Conservation (phyloP, 1,284 basidiomycete genomes). For the Cutaneotrichosporon cavernicola region DNA sequence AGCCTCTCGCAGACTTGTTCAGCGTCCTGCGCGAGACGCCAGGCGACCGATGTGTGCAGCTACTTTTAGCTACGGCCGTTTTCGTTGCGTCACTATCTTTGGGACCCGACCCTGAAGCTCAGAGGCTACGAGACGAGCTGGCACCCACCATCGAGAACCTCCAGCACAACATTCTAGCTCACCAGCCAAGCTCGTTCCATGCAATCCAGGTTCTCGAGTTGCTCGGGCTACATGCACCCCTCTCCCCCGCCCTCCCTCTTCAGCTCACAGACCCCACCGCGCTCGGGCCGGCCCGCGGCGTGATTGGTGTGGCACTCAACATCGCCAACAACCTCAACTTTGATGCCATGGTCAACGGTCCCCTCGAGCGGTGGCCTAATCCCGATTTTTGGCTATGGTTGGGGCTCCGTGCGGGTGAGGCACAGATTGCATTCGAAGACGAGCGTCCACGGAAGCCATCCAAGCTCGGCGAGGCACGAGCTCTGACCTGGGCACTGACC, state of each 20-base stretch:
- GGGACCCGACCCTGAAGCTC: slow-evolving; percentile 24
- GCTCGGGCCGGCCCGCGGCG: slow-evolving; percentile 38
- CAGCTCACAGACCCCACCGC: slow-evolving; percentile 33
- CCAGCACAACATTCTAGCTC: slow-evolving; percentile 34
- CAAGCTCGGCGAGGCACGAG: slow-evolving; percentile 27
- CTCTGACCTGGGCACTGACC: slow-evolving; percentile 4
- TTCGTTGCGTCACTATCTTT: slow-evolving; percentile 39
- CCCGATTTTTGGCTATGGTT: slow-evolving; percentile 42
- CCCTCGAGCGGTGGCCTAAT: slow-evolving; percentile 24
- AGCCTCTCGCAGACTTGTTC: slow-evolving; percentile 33
- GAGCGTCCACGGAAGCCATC: slow-evolving; percentile 22
- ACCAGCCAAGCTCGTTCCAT: slow-evolving; percentile 34
- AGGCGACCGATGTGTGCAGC: slow-evolving; percentile 19
- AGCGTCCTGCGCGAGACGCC: slow-evolving; percentile 16
- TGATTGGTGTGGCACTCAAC: slow-evolving; percentile 19
- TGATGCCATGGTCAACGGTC: slow-evolving; percentile 23
- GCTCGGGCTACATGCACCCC: slow-evolving; percentile 37
- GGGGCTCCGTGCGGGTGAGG: slow-evolving; percentile 22
- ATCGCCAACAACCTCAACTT: slow-evolving; percentile 33
- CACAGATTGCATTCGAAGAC: slow-evolving; percentile 23
- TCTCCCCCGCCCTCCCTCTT: slow-evolving; percentile 40
- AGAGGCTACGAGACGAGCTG: slow-evolving; percentile 20
- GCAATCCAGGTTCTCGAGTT: slow-evolving; percentile 44
- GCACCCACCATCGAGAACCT: slow-evolving; percentile 22
- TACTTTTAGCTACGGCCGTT: slow-evolving; percentile 33